These are phyloP conservation scores for Trichoderma sp. DNA, from an alignment of 2,329 filamentous ascomycete genomes.

Conservation along the genomic window DNA sequence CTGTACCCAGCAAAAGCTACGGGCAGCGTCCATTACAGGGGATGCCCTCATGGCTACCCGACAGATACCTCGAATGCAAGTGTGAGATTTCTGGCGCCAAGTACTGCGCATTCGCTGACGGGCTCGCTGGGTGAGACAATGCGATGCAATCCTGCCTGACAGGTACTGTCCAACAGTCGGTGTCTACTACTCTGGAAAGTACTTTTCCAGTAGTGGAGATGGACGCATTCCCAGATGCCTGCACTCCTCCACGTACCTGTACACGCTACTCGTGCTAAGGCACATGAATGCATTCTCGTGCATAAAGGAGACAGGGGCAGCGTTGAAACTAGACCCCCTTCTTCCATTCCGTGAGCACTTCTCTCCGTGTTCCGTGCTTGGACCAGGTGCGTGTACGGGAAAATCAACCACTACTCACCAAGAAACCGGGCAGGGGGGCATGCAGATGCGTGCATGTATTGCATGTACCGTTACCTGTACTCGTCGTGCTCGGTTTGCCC, in stretches of 20 bases:
- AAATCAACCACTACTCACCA: background rate
- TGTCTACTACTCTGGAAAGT: constrained; percentile 2
- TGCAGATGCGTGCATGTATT: background rate
- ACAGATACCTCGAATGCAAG: background rate
- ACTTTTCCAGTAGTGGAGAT: background rate
- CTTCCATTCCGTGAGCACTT: background rate
- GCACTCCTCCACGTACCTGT: background rate
- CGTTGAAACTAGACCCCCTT: background rate
- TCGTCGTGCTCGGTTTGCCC: background rate
- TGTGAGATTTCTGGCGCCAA: background rate
- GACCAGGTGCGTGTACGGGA: background rate
- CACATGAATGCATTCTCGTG: background rate
- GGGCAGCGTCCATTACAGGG: background rate
- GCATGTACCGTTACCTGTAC: background rate
- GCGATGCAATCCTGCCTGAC: constrained; percentile 9
- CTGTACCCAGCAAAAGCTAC: background rate
- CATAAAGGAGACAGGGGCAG: constrained; percentile 12
- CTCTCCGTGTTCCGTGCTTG: background rate
- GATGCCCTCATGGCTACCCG: constrained; percentile 1
- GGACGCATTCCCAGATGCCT: background rate
- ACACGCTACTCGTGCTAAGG: constrained; percentile 2
- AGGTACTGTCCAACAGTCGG: constrained; percentile 3
- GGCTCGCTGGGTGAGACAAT: background rate
- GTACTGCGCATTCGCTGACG: background rate
- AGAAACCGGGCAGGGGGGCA: background rate